Evolutionary conservation across 192 early-diverging fungal species (phyloP).

Genomic region (Coemansia sp.): DNA sequence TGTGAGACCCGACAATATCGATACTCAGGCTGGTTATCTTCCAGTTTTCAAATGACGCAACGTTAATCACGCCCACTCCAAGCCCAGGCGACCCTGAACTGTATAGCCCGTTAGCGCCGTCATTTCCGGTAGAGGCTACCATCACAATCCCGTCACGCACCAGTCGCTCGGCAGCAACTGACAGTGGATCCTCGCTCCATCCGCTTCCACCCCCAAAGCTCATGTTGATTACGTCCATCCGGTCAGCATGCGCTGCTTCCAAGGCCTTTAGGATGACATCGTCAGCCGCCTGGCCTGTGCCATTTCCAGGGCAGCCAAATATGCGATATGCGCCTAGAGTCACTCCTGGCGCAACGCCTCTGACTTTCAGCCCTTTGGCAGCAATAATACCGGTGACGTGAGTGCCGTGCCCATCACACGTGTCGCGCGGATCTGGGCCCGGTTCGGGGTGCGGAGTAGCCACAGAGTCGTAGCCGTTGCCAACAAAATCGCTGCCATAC

Average conservation of each 20-base stretch:
- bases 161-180: constrained; percentile 59
- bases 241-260: constrained; percentile 65
- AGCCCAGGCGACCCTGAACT: constrained; percentile 61
- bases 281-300: constrained; percentile 63
- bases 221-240: constrained; percentile 82
- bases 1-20: constrained; percentile 33
- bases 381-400: constrained; percentile 73
- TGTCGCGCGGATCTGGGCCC: constrained; percentile 58
- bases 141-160: constrained; percentile 50
- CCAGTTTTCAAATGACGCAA: constrained; percentile 55
- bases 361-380: constrained; percentile 63
- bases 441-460: constrained; percentile 45
- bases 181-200: constrained; percentile 62
- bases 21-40: constrained; percentile 47
- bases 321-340: constrained; percentile 79
- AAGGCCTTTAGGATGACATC: constrained; percentile 75
- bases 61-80: constrained; percentile 57
- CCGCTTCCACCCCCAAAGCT: constrained; percentile 70
- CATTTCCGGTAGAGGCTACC: constrained; percentile 66
- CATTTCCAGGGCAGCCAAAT: constrained; percentile 72
- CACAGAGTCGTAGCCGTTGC: constrained; percentile 50
- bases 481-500: constrained; percentile 65
- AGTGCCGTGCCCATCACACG: constrained; percentile 66
- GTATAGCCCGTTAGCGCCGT: constrained; percentile 65
- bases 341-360: constrained; percentile 81